A percentile compares a stretch with the other conserved stretches of the same genome.
phyloP scores from a whole-genome alignment of 1,139 yeast species.

The Yamadazyma dushanensis region DNA sequence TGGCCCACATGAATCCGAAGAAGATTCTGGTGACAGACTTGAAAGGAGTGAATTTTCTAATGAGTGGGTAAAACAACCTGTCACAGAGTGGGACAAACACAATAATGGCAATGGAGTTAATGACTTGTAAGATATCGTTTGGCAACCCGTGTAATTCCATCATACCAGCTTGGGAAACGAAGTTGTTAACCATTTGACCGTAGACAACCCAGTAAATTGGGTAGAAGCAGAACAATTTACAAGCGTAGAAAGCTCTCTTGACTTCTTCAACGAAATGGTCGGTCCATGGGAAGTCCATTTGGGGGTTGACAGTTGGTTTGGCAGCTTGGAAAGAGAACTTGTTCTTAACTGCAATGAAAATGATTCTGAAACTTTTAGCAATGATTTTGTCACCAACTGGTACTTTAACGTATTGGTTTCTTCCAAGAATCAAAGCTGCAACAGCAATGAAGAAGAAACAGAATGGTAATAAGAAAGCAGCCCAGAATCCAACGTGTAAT shows the following conservation, averaged over 20 bases:
- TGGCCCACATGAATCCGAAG: constrained; percentile 72
- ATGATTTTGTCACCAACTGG: constrained; percentile 67
- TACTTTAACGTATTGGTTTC: constrained; percentile 54
- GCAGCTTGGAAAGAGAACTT: constrained; percentile 54
- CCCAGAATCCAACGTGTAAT: constrained; percentile 41
- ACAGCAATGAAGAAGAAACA: constrained; percentile 66
- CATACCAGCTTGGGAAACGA: constrained; percentile 63
- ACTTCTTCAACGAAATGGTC: constrained; percentile 67
- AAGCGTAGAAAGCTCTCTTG: constrained; percentile 55
- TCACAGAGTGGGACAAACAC: constrained; percentile 63
- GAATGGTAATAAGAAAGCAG: constrained; percentile 57
- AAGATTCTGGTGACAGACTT: constrained; percentile 73
- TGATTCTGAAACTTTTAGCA: constrained; percentile 53
- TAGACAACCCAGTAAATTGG: constrained; percentile 70
- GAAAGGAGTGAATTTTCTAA: constrained; percentile 57
- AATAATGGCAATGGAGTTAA: constrained; percentile 62
- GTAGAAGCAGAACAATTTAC: constrained; percentile 62
- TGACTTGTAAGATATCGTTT: constrained; percentile 63
- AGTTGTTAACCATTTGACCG: constrained; percentile 66
- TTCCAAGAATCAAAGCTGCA: constrained; percentile 54
- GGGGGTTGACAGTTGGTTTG: constrained; percentile 52
- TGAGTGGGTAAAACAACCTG: constrained; percentile 51
- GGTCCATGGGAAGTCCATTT: constrained; percentile 50
- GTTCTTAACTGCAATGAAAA: constrained; percentile 47
- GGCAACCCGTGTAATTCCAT: constrained; percentile 67